A percentile compares a stretch with the other conserved stretches of the same genome.
Evolutionary conservation across 306 rosid genomes (phyloP).

Genomic region (Oxytropis ochrocephala): DNA sequence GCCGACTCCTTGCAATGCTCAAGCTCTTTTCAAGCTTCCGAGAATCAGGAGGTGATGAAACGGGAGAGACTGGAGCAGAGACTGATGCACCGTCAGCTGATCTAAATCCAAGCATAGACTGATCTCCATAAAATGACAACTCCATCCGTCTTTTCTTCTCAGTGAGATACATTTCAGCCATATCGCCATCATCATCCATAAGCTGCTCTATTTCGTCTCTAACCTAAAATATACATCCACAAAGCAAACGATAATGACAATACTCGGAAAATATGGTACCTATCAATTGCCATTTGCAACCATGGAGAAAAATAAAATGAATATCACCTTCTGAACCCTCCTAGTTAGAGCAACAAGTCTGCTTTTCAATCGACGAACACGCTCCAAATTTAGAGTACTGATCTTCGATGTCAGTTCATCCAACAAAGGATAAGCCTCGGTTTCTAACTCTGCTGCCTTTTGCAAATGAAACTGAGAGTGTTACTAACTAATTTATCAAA

Average conservation of each 20-base stretch:
- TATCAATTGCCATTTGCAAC: slow-evolving; percentile 18
- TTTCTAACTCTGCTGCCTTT: slow-evolving; percentile 96
- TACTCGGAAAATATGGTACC: background rate
- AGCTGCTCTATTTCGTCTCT: slow-evolving; percentile 99
- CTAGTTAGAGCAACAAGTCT: slow-evolving; percentile 97
- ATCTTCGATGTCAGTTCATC: slow-evolving; percentile 96
- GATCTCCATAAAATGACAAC: slow-evolving; percentile 75
- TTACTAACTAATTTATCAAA: slow-evolving; percentile 22
- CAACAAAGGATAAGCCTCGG: slow-evolving; percentile 88
- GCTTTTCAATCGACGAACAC: slow-evolving; percentile 93
- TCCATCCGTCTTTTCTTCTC: slow-evolving; percentile 95
- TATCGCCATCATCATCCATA: slow-evolving; percentile 99
- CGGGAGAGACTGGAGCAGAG: slow-evolving; percentile 98
- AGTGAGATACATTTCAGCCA: slow-evolving; percentile 99
- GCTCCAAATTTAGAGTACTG: slow-evolving; percentile 97
- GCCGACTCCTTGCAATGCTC: slow-evolving; percentile 95
- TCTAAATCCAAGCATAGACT: slow-evolving; percentile 68
- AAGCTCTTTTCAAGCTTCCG: slow-evolving; percentile 81
- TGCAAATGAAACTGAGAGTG: slow-evolving; percentile 21
- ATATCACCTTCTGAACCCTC: slow-evolving; percentile 92
- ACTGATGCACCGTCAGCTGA: slow-evolving; percentile 70
- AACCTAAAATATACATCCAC: slow-evolving; percentile 52
- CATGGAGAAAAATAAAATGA: slow-evolving; percentile 4
- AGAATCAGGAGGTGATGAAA: slow-evolving; percentile 82
- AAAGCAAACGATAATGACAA: background rate